These are phyloP conservation scores for Iris macrosiphon DNA, from an alignment of 106 monocot species.

Conservation along the genomic window DNA sequence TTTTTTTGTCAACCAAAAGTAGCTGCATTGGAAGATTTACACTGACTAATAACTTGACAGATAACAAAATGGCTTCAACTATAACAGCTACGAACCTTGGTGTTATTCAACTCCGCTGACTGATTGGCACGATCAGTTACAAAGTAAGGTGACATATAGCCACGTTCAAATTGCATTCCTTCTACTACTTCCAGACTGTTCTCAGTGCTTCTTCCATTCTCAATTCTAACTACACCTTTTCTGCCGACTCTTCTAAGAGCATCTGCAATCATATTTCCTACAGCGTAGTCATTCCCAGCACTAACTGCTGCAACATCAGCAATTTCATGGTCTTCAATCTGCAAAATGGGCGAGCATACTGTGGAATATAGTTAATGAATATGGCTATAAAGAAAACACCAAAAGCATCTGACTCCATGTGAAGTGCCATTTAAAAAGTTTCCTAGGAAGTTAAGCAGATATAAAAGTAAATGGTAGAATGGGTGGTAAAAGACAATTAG, in stretches of 20 bases:
- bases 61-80: neutral
- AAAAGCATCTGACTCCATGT: neutral
- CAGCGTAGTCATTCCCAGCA: conserved; percentile 65
- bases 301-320: conserved; percentile 80
- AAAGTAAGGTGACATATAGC: conserved; percentile 87
- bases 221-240: conserved; percentile 68
- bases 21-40: conserved; percentile 41
- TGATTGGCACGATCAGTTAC: conserved; percentile 63
- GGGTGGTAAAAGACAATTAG: too few species aligned
- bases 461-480: neutral
- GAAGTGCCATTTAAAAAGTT: neutral
- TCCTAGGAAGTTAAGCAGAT: neutral
- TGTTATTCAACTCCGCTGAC: conserved; percentile 58
- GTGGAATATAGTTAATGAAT: neutral
- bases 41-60: conserved; percentile 1
- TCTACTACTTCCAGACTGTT: conserved; percentile 48
- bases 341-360: conserved; percentile 2
- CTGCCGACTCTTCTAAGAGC: conserved; percentile 67
- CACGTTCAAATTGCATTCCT: conserved; percentile 96
- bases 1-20: conserved; percentile 87
- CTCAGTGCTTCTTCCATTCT: conserved; percentile 57
- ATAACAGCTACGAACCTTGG: conserved; percentile 41
- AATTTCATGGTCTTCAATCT: conserved; percentile 88
- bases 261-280: conserved; percentile 82
- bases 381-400: neutral